Conservation (phyloP, 805 yeast species). For the Blastobotrys muscicola region DNA sequence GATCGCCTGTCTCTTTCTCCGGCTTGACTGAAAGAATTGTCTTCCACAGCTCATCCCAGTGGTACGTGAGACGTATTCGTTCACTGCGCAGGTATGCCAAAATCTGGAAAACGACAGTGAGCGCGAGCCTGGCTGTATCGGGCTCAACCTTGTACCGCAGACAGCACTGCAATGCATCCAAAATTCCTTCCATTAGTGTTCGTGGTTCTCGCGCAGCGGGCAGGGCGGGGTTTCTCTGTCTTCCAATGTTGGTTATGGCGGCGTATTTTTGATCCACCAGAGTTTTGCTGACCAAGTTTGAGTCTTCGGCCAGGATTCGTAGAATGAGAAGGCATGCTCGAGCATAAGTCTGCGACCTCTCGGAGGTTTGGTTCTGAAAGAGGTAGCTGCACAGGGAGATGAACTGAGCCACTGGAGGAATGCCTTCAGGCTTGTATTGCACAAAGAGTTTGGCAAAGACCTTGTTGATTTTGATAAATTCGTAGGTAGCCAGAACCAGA, state of each 20-base stretch:
- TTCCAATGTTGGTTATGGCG: too few relatives aligned
- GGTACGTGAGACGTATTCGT: slow-evolving; percentile 19
- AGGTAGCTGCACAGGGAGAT: slow-evolving; percentile 24
- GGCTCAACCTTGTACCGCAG: slow-evolving; percentile 26
- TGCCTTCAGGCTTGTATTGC: slow-evolving; percentile 20
- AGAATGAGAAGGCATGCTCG: slow-evolving; percentile 24
- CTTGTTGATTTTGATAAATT: slow-evolving; percentile 29
- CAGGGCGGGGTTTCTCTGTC: slow-evolving; percentile 19
- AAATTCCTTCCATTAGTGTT: slow-evolving; percentile 26
- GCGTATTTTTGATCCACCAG: slow-evolving; percentile 3
- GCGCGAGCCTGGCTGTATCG: slow-evolving; percentile 21
- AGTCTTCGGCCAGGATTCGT: slow-evolving; percentile 24
- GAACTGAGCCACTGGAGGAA: slow-evolving; percentile 12
- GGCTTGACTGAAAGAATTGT: slow-evolving; percentile 22
- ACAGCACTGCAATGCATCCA: slow-evolving; percentile 27
- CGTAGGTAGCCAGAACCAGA: slow-evolving; percentile 23
- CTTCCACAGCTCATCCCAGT: slow-evolving; percentile 33
- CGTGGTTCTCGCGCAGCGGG: slow-evolving; percentile 18
- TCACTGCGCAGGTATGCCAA: slow-evolving; percentile 12
- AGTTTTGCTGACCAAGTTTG: slow-evolving; percentile 7
- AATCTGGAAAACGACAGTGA: slow-evolving; percentile 19
- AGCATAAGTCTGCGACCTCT: slow-evolving; percentile 22
- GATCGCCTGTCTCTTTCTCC: slow-evolving; percentile 11
- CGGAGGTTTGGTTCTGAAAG: slow-evolving; percentile 22
- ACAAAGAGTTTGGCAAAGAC: slow-evolving; percentile 24